Base-by-base conservation (phyloP, 768 basidiomycete species). In the Amanita rimosa region DNA sequence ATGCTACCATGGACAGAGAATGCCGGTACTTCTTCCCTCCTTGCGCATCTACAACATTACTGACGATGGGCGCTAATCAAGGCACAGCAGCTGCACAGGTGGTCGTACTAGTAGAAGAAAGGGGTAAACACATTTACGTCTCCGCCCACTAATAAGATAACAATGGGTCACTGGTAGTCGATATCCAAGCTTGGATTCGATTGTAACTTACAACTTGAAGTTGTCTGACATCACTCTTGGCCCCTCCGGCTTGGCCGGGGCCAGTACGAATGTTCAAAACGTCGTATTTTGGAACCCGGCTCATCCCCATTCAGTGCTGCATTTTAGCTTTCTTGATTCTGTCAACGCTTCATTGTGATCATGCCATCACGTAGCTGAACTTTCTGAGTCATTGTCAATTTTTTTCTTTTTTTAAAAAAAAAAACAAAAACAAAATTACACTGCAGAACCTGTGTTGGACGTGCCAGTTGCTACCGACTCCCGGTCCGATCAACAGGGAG, bases 241-340 rank as follows among this genome's bases (percentile, higher is more conserved):
- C 22, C 17, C 6, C 14, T 43, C 41, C 41, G 27, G 26, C 26
- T n/a, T n/a, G 6, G 27, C 41, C 27, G 41, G 16, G 26, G 26
- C 26, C 0, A 13, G 29, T n/a, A n/a, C n/a, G n/a, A n/a, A n/a
- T n/a, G n/a, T n/a, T n/a, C n/a, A n/a, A n/a, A n/a, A n/a, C n/a
- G n/a, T n/a, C n/a, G n/a, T n/a, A n/a, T n/a, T n/a, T 8, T 6
- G 3, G 17, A 22, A 17, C 37, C 17, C 37, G 37, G 37, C 16
- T 22, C 19, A 39, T 39, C 45, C 37, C 35, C 35, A 22, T 24
- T 22, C 13, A 21, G 46, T 36, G 36, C 38, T 21, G 24, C 34
- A 13, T 48, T 48, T 48, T 48, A 37, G 47, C 38, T 48, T 40
- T 48, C 37, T 48, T 48, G 47, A 48, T 48, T 36, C 47, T 48